A percentile compares a stretch with the other conserved stretches of the same genome.
phyloP scores from a whole-genome alignment of 305 asterid genomes.

The Rubia balearica region DNA sequence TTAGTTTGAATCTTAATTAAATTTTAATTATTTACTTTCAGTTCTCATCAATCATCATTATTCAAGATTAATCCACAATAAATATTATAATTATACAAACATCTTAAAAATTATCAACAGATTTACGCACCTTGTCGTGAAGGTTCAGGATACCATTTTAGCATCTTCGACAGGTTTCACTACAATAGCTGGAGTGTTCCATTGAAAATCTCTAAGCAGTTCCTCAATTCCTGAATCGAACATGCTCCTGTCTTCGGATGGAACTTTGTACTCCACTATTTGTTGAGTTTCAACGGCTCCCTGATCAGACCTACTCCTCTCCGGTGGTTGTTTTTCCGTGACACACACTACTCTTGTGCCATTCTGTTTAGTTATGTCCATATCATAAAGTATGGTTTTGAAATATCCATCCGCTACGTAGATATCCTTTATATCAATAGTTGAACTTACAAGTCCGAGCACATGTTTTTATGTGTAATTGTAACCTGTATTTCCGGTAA shows the following conservation, averaged over 20 bases:
- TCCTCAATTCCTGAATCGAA: conserved; percentile 66
- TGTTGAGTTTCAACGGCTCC: conserved; percentile 55
- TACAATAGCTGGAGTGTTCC: conserved; percentile 29
- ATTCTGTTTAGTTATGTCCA: conserved; percentile 51
- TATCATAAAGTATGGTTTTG: neutral
- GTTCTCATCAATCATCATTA: too few relatives aligned
- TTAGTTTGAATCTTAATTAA: too few relatives aligned
- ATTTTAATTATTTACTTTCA: too few relatives aligned
- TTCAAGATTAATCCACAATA: too few relatives aligned
- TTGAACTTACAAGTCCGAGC: too few relatives aligned
- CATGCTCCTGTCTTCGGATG: conserved; percentile 34
- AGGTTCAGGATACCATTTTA: conserved; percentile 57
- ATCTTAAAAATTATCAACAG: too few relatives aligned
- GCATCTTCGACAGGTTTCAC: conserved; percentile 52
- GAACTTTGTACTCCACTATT: conserved; percentile 28
- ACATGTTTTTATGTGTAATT: too few relatives aligned
- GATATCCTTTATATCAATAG: too few relatives aligned
- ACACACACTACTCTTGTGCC: conserved; percentile 29
- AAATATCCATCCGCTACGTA: too few relatives aligned
- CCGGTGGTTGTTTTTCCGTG: conserved; percentile 41
- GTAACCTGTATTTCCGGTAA: conserved; percentile 17
- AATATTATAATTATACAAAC: too few relatives aligned
- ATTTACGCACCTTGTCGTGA: conserved; percentile 52
- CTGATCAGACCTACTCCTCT: conserved; percentile 4
- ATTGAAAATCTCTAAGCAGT: conserved; percentile 55